Evolutionary conservation across 73 alveolate species (phyloP), one percentile per base, ranked within the genome.

Genomic region (Stentor coeruleus): DNA sequence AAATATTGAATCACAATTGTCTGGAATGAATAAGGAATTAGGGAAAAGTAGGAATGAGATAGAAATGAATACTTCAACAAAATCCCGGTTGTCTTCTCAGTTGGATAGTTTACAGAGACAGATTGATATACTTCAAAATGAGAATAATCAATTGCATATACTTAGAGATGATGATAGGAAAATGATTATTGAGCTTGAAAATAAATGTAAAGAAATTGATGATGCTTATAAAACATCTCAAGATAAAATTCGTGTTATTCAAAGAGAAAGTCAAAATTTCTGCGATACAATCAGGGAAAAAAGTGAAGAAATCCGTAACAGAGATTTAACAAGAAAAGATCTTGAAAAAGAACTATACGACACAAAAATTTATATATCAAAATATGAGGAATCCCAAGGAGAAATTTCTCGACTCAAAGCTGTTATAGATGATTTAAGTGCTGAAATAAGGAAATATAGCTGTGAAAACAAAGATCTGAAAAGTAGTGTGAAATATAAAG

Each of bases 201-300:
- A 55, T 80, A 86, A 66, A 39, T 58, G 79, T 55, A 49, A 33
- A 3, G 92, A 86, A 42, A 60, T 82, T 38, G 74, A 86, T 58
- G 11, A 39, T 6, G 74, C 81, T 36, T 86, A 82, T n/a, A 73
- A 42, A 0, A n/a, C 81, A n/a, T 4, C 86, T 15, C n/a, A 59
- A 30, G 89, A 86, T 37, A 86, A 82, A 81, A 31, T 86, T 59
- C 30, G 59, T 26, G 66, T 82, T 42, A n/a, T 82, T 35, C 83
- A 82, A 30, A 86, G 66, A 74, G 92, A 86, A 74, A 1, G 60
- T 30, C 77, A 82, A 55, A 36, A 82, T 33, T 84, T 86, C 35
- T 59, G 89, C 0, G 77, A 86, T 3, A 87, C 81, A 3, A 3
- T 86, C 35, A 73, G 83, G 3, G 38, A 49, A 72, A 86, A 86